These are phyloP conservation scores for Agrocybe chaxingu DNA, from an alignment of 768 basidiomycete species.

Conservation along the genomic window DNA sequence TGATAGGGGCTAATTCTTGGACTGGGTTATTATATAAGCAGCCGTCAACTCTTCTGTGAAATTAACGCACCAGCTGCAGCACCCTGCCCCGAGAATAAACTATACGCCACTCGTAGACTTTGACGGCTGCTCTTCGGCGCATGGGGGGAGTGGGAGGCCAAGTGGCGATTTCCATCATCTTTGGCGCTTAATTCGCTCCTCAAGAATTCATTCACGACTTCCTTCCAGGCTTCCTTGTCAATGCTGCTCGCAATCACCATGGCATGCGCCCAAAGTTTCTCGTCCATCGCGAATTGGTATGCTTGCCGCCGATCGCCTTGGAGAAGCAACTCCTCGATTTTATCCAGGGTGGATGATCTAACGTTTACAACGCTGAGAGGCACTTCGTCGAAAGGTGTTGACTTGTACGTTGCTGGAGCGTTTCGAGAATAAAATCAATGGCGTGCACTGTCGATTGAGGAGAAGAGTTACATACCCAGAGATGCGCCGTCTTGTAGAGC, in stretches of 20 bases:
- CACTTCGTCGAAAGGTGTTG: conserved; percentile 33
- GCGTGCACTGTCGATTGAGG: too few species aligned
- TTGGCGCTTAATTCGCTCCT: conserved; percentile 63
- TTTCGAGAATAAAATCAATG: neutral
- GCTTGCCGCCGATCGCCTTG: conserved; percentile 85
- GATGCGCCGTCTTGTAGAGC: conserved; percentile 20
- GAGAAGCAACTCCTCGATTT: conserved; percentile 75
- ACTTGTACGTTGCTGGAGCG: conserved; percentile 12
- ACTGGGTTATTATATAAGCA: conserved; percentile 39
- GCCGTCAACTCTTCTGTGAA: neutral
- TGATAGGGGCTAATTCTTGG: conserved; percentile 68
- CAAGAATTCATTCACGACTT: conserved; percentile 83
- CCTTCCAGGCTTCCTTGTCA: conserved; percentile 93
- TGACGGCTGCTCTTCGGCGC: conserved; percentile 39
- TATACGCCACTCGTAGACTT: conserved; percentile 75
- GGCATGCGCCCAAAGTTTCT: conserved; percentile 93
- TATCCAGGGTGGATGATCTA: conserved; percentile 63
- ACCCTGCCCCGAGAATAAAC: conserved; percentile 82
- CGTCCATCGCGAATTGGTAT: conserved; percentile 83
- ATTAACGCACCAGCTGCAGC: conserved; percentile 59
- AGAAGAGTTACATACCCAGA: conserved; percentile 10
- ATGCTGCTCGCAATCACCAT: conserved; percentile 91
- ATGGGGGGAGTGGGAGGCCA: conserved; percentile 12
- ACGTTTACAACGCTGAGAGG: conserved; percentile 60
- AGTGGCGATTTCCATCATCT: conserved; percentile 18